Evolutionary conservation across 176 grass and related monocot genomes (phyloP).

Genomic region (Leersia perrieri): DNA sequence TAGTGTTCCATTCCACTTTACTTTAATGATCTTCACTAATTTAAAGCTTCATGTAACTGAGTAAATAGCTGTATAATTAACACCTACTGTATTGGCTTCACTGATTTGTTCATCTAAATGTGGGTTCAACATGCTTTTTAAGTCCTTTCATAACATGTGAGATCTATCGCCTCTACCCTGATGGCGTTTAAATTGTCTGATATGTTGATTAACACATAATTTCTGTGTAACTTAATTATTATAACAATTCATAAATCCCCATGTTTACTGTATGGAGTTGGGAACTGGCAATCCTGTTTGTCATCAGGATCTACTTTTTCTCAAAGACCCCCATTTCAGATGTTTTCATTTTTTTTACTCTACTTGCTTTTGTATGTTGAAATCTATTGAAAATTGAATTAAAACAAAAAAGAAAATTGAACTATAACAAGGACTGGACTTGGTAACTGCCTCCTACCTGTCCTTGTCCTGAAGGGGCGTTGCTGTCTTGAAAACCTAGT

Average conservation of each 20-base stretch:
- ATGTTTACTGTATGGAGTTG: neutral
- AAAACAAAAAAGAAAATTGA: neutral
- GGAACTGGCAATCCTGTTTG: neutral
- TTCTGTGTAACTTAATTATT: neutral
- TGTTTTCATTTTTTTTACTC: neutral
- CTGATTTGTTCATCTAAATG: conserved; percentile 13
- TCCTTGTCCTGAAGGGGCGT: neutral
- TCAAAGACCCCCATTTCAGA: neutral
- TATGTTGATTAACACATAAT: neutral
- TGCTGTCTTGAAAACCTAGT: conserved; percentile 1
- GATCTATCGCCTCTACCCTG: conserved; percentile 4
- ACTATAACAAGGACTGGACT: neutral
- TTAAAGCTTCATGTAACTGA: neutral
- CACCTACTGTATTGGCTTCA: neutral
- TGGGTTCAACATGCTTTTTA: conserved; percentile 1
- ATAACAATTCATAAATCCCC: neutral
- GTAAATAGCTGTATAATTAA: neutral
- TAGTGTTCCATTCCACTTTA: neutral
- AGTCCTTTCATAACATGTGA: conserved; percentile 5
- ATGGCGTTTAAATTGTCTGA: conserved; percentile 16
- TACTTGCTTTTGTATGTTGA: conserved; percentile 1
- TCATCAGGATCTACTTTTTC: neutral
- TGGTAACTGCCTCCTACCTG: neutral
- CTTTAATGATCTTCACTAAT: neutral
- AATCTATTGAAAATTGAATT: conserved; percentile 4